Percentiles rank a stretch among this genome's conserved stretches.
phyloP scores from a whole-genome alignment of 169 alveolate species.

The Plasmodium berghei region DNA sequence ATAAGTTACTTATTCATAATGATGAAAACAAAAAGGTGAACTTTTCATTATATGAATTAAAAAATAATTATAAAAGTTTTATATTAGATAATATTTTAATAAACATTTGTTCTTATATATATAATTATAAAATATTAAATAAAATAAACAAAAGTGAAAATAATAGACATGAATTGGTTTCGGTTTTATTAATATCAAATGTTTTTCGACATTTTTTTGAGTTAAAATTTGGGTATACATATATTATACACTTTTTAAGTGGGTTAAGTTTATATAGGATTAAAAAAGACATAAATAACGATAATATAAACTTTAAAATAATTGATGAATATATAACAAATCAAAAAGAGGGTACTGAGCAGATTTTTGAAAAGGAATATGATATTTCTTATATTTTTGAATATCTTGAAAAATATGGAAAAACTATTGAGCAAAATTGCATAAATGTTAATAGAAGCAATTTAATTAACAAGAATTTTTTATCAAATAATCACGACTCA shows the following conservation, averaged over 20 bases:
- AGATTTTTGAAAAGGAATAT: conserved; percentile 55
- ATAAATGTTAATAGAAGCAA: neutral
- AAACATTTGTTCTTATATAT: conserved; percentile 53
- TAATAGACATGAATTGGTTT: conserved; percentile 54
- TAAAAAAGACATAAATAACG: conserved; percentile 25
- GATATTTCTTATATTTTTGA: conserved; percentile 48
- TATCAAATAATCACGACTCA: neutral
- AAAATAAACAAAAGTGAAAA: conserved; percentile 48
- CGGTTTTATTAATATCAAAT: conserved; percentile 47
- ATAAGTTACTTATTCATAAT: neutral
- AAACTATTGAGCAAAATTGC: neutral
- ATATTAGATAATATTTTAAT: conserved; percentile 49
- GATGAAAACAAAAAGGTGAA: neutral
- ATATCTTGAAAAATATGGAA: conserved; percentile 9
- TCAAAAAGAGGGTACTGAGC: neutral
- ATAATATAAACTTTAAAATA: conserved; percentile 10
- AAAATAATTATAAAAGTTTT: conserved; percentile 30
- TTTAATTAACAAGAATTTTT: neutral
- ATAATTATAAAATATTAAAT: conserved; percentile 55
- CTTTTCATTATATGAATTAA: conserved; percentile 45
- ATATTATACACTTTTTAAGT: conserved; percentile 62
- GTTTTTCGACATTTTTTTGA: conserved; percentile 58
- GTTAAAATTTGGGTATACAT: conserved; percentile 64
- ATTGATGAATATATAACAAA: conserved; percentile 15
- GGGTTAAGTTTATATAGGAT: conserved; percentile 55